A percentile compares a stretch with the other conserved stretches of the same genome.
Evolutionary conservation across 495 filamentous ascomycete species (phyloP).

Genomic region (Choiromyces venosus): DNA sequence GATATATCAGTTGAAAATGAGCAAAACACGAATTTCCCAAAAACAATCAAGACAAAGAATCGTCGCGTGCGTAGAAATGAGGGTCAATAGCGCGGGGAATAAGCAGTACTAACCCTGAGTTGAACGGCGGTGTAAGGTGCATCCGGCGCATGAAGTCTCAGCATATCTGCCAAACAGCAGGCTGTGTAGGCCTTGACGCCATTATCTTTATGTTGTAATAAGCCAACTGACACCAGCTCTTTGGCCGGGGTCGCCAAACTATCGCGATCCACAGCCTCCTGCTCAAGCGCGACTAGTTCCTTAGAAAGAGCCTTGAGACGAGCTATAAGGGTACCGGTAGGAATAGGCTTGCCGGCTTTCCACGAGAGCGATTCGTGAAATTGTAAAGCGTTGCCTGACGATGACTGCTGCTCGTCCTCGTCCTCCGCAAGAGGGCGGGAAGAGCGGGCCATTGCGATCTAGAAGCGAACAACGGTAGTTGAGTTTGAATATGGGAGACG

Average conservation of each 20-base stretch:
- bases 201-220: constrained; percentile 83
- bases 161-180: constrained; percentile 87
- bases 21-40: constrained; percentile 14
- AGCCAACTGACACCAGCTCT: constrained; percentile 74
- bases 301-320: constrained; percentile 73
- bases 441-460: constrained; percentile 31
- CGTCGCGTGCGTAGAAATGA: constrained; percentile 1
- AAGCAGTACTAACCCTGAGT: constrained; percentile 63
- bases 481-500: neutral
- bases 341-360: constrained; percentile 81
- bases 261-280: constrained; percentile 76
- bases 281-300: constrained; percentile 79
- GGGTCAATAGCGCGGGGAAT: constrained; percentile 13
- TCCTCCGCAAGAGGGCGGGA: constrained; percentile 37
- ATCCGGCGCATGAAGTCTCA: constrained; percentile 89
- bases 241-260: constrained; percentile 79
- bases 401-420: constrained; percentile 35
- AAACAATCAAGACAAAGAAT: constrained; percentile 5
- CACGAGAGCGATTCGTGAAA: constrained; percentile 89
- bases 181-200: constrained; percentile 85
- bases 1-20: constrained; percentile 8
- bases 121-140: constrained; percentile 87
- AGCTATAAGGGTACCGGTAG: constrained; percentile 71
- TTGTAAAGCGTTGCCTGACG: constrained; percentile 45
- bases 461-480: neutral